phyloP scores from a whole-genome alignment of 345 rosid genomes.

The Populus tremula region DNA sequence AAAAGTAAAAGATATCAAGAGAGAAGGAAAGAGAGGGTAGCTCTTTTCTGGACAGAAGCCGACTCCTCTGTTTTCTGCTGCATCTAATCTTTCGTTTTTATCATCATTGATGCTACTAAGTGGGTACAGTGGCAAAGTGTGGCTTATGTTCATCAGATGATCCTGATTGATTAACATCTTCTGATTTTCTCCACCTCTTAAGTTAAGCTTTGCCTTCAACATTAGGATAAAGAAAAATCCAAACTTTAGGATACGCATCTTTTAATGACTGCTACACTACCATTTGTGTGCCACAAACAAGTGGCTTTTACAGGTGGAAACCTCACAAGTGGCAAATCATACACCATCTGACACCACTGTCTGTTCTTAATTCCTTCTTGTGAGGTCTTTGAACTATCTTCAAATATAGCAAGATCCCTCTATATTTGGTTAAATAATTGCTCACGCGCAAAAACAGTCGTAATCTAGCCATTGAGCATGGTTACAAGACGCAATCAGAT shows the following conservation, averaged over 20 bases:
- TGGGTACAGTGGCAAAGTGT: constrained; percentile 22
- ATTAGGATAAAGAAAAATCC: neutral
- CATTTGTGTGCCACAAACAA: neutral
- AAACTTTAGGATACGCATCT: neutral
- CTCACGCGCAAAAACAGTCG: too few species aligned
- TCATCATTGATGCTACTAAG: constrained; percentile 27
- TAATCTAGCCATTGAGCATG: too few species aligned
- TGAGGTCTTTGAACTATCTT: neutral
- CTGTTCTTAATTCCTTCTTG: neutral
- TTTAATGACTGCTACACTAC: neutral
- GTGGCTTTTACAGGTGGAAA: neutral
- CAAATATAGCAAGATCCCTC: neutral
- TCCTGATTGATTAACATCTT: neutral
- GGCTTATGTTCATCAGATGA: neutral
- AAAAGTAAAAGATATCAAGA: constrained; percentile 36
- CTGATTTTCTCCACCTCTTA: neutral
- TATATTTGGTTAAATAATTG: neutral
- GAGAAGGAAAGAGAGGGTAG: neutral
- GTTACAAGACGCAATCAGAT: too few species aligned
- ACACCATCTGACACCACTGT: neutral
- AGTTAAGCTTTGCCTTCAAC: neutral
- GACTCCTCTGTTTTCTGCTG: constrained; percentile 5
- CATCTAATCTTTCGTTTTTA: neutral
- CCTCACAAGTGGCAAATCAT: neutral
- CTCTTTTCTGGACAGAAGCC: constrained; percentile 23